A percentile compares a stretch with the other conserved stretches of the same genome.
phyloP scores from a whole-genome alignment of 2,329 filamentous ascomycete genomes.

The Pezicula radicicola region DNA sequence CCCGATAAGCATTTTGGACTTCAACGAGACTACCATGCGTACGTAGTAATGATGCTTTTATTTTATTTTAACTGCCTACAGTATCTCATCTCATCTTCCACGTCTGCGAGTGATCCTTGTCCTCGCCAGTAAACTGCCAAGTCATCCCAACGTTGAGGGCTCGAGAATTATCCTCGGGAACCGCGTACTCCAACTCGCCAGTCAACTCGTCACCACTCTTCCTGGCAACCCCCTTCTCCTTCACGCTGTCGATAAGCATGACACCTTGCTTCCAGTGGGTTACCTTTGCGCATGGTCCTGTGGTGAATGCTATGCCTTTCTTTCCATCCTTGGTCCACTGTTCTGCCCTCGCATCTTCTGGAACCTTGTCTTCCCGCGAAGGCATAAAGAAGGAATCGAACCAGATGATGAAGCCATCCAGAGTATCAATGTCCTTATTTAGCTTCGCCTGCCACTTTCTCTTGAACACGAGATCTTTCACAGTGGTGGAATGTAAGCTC shows the following conservation, averaged over 20 bases:
- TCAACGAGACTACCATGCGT: too few relatives aligned
- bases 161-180: constrained; percentile 66
- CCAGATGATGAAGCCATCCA: constrained; percentile 91
- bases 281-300: constrained; percentile 69
- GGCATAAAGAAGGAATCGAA: constrained; percentile 91
- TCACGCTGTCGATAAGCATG: constrained; percentile 58
- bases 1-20: too few relatives aligned
- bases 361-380: constrained; percentile 44
- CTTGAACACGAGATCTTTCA: constrained; percentile 73
- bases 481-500: constrained; percentile 69
- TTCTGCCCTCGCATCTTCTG: constrained; percentile 53
- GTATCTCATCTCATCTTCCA: constrained; percentile 29
- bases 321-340: constrained; percentile 55
- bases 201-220: constrained; percentile 56
- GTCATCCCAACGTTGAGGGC: constrained; percentile 61
- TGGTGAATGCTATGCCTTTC: constrained; percentile 80
- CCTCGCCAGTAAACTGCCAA: constrained; percentile 44
- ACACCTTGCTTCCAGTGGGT: constrained; percentile 93
- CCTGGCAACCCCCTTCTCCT: constrained; percentile 41
- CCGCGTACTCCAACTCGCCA: constrained; percentile 69
- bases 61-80: too few relatives aligned
- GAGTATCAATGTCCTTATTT: constrained; percentile 56
- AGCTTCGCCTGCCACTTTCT: constrained; percentile 63
- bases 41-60: too few relatives aligned
- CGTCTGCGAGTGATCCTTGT: constrained; percentile 19